Evolutionary conservation across 139 green algal species (phyloP).

Genomic region (Chlorella sp.): DNA sequence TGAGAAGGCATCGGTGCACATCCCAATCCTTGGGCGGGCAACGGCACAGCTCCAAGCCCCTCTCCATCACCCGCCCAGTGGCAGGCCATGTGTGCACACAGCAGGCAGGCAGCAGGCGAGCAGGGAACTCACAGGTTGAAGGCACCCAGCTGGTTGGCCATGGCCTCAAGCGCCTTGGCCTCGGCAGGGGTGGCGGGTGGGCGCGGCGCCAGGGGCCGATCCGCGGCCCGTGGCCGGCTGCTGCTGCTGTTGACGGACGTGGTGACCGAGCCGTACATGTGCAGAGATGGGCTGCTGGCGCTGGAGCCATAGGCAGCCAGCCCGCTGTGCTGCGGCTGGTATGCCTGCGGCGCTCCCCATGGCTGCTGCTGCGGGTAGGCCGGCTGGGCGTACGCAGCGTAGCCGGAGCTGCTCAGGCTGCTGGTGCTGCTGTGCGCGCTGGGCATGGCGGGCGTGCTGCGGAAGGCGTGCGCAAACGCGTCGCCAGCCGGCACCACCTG

Average conservation of each 20-base stretch:
- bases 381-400: too few relatives aligned
- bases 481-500: background rate
- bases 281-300: background rate
- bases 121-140: slow-evolving; percentile 11
- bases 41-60: too few relatives aligned
- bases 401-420: background rate
- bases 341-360: too few relatives aligned
- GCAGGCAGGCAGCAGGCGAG: too few relatives aligned
- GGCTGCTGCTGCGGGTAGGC: too few relatives aligned
- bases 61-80: too few relatives aligned
- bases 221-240: background rate
- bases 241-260: background rate
- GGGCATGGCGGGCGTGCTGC: background rate
- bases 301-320: background rate
- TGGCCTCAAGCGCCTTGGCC: slow-evolving; percentile 9
- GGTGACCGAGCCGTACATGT: background rate
- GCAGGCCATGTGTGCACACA: too few relatives aligned
- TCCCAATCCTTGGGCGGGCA: too few relatives aligned
- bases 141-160: slow-evolving; percentile 2
- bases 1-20: too few relatives aligned
- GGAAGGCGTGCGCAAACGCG: slow-evolving; percentile 1
- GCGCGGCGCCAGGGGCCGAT: background rate
- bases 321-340: too few relatives aligned
- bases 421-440: background rate
- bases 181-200: slow-evolving; percentile 1